Conservation (phyloP, 2,329 filamentous ascomycete species). For the Parastagonospora nodorum region DNA sequence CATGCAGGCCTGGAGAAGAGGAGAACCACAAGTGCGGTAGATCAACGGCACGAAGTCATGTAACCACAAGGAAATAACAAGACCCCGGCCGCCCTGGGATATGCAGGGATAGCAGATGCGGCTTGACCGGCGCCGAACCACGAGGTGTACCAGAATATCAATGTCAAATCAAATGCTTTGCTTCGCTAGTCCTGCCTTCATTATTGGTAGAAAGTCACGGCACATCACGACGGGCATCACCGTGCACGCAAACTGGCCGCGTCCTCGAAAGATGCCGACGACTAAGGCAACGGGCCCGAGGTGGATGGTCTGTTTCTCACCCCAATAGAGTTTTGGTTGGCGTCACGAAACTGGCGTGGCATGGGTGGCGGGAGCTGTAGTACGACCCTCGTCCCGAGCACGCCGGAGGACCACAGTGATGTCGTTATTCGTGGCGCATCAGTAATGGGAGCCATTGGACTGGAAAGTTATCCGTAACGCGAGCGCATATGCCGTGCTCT, state of each 20-base stretch:
- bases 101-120: slow-evolving; percentile 5
- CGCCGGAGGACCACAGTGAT: slow-evolving; percentile 2
- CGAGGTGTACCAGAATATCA: slow-evolving; percentile 1
- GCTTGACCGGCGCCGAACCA: neutral
- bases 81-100: neutral
- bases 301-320: neutral
- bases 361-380: slow-evolving; percentile 1
- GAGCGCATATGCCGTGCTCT: neutral
- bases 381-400: neutral
- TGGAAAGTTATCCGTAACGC: neutral
- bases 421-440: slow-evolving; percentile 6
- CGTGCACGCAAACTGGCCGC: no score
- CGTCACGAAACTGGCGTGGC: slow-evolving; percentile 5
- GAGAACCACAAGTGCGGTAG: neutral
- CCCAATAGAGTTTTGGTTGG: slow-evolving; percentile 2
- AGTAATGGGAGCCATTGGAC: neutral
- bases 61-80: neutral
- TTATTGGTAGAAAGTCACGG: no score
- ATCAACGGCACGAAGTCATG: neutral
- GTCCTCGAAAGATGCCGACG: no score
- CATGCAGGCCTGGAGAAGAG: neutral
- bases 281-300: neutral
- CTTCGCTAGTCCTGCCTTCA: no score
- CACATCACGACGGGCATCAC: no score
- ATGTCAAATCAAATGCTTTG: no score